A percentile compares a stretch with the other conserved stretches of the same genome.
These are phyloP conservation scores for Apiotrichum montevideense DNA, from an alignment of 1,284 basidiomycete genomes.

Conservation along the genomic window DNA sequence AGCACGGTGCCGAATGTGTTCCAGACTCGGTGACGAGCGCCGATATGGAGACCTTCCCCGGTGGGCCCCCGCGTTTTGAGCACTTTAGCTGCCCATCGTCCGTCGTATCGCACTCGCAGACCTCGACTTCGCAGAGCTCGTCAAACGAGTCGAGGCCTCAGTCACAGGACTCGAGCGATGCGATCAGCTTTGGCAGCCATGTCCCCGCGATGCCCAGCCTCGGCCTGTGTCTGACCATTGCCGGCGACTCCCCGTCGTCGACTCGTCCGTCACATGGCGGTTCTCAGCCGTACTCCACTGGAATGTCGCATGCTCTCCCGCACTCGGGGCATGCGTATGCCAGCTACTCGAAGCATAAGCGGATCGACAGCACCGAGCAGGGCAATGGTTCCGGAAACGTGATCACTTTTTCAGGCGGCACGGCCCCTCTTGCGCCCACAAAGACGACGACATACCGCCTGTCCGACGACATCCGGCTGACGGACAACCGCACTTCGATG, in stretches of 20 bases:
- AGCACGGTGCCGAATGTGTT: not conserved
- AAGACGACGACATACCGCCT: not conserved
- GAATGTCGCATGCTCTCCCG: not conserved
- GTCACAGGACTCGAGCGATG: not conserved
- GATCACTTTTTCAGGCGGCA: too few species aligned
- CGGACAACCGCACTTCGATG: not conserved
- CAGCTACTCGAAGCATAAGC: not conserved
- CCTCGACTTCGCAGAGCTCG: slow-evolving; percentile 1
- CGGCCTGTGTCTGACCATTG: slow-evolving; percentile 1
- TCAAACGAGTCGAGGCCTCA: not conserved
- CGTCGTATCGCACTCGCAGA: not conserved
- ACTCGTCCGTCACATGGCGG: not conserved
- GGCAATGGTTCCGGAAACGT: too few species aligned
- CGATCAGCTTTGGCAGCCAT: not conserved
- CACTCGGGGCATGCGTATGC: not conserved
- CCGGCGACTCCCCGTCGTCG: not conserved
- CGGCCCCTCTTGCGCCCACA: not conserved
- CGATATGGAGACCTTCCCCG: not conserved
- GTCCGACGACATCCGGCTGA: not conserved
- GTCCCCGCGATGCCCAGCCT: not conserved
- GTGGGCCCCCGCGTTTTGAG: not conserved
- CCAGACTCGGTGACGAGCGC: not conserved
- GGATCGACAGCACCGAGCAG: not conserved
- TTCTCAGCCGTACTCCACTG: not conserved
- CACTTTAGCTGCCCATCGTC: slow-evolving; percentile 7